A percentile compares a stretch with the other conserved stretches of the same genome.
These are phyloP conservation scores for Aspergillus melleus DNA, from an alignment of 2,329 filamentous ascomycete genomes.

Conservation along the genomic window DNA sequence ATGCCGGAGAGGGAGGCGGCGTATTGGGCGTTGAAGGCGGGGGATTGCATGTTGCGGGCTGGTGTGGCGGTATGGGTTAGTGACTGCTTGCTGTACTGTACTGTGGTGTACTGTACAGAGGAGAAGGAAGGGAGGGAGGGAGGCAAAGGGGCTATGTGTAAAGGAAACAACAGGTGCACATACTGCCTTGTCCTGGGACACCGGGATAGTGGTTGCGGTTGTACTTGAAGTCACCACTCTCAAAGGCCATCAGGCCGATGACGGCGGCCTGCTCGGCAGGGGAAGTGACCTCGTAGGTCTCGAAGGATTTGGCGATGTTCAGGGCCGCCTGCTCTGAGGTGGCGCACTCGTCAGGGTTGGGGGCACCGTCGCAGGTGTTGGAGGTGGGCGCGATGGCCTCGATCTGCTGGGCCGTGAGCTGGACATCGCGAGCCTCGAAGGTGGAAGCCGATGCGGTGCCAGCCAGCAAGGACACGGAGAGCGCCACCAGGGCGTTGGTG, in stretches of 20 bases:
- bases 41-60: conserved; percentile 65
- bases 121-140: conserved; percentile 4
- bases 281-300: conserved; percentile 55
- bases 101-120: neutral
- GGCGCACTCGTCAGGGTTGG: conserved; percentile 60
- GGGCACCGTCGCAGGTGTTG: conserved; percentile 50
- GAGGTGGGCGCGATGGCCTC: conserved; percentile 58
- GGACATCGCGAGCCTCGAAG: neutral
- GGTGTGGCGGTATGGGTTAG: neutral
- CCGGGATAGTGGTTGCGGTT: conserved; percentile 41
- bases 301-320: conserved; percentile 58
- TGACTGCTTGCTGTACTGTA: neutral
- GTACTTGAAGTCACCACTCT: conserved; percentile 69
- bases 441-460: conserved; percentile 12
- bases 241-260: conserved; percentile 69
- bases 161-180: conserved; percentile 2
- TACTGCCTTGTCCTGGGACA: conserved; percentile 17
- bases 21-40: conserved; percentile 57
- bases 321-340: conserved; percentile 63
- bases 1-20: conserved; percentile 51
- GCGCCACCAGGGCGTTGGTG: conserved; percentile 1
- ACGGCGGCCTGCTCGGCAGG: conserved; percentile 67
- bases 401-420: conserved; percentile 31
- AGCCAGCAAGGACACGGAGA: conserved; percentile 16
- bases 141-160: neutral